Percentiles rank a stretch among this genome's conserved stretches.
Conservation (phyloP, 495 filamentous ascomycete genomes). For the Aspergillus taichungensis region DNA sequence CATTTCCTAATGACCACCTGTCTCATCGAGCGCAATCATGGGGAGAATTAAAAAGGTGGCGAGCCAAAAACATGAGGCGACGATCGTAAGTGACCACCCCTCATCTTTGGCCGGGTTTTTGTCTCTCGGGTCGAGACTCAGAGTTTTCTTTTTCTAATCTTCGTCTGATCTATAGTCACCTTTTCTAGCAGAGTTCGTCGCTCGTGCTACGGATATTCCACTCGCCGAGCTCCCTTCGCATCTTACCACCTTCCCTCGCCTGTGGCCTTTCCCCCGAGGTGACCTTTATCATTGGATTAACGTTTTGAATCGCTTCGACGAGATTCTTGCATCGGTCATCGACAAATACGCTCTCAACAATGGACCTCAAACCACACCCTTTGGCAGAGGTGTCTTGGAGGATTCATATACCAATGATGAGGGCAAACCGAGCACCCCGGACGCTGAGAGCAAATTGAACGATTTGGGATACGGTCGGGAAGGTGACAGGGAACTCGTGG, state of each 20-base stretch:
- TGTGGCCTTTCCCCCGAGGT: conserved; percentile 95
- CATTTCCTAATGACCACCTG: conserved; percentile 41
- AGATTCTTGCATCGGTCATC: conserved; percentile 71
- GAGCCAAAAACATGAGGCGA: conserved; percentile 86
- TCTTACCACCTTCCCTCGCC: conserved; percentile 69
- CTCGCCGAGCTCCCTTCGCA: conserved; percentile 67
- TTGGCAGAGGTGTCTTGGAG: conserved; percentile 54
- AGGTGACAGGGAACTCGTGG: conserved; percentile 71
- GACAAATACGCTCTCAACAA: conserved; percentile 71
- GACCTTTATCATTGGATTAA: conserved; percentile 99
- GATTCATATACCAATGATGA: conserved; percentile 40
- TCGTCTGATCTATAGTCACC: conserved; percentile 56
- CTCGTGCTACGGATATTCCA: conserved; percentile 55
- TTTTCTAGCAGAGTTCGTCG: conserved; percentile 71
- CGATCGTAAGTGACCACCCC: conserved; percentile 57
- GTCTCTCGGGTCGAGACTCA: conserved; percentile 10
- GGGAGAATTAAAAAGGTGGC: conserved; percentile 96
- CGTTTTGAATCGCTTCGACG: conserved; percentile 88
- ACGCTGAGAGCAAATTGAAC: conserved; percentile 46
- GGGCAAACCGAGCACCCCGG: conserved; percentile 29
- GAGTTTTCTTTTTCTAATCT: conserved; percentile 20
- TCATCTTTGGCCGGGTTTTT: conserved; percentile 3
- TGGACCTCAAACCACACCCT: conserved; percentile 71
- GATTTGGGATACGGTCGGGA: conserved; percentile 56
- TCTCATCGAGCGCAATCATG: conserved; percentile 46